Evolutionary conservation across 2,329 filamentous ascomycete species (phyloP), one percentile per base, ranked within the genome.

Genomic region (Cadophora gregata): DNA sequence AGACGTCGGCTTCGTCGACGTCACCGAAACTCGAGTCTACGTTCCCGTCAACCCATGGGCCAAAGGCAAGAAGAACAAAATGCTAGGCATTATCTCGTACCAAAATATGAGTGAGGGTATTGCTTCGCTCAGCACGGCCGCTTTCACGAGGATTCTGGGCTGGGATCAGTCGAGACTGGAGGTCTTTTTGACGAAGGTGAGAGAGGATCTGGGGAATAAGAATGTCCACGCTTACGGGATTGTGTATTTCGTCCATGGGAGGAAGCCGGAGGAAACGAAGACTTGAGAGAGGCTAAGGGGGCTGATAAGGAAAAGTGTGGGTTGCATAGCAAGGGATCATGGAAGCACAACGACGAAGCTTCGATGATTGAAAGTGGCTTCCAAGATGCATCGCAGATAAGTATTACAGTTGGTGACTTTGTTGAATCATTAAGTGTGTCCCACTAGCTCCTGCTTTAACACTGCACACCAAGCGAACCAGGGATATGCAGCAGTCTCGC

Each of bases 21-120:
- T 79, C 1, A 66, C 64, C 1, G 71, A 76, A 53, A 67, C 68
- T 10, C 68, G 67, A 1, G 65, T 74, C 55, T 86, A 83, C 72
- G 79, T 86, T 36, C 85, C 85, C 0, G 78, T 83, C 53, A 85
- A 84, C 25, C 77, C 78, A 2, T 88, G 86, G 86, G 78, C 85
- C 0, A 81, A 80, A 66, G 76, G 70, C 31, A 66, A 68, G 56
- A 66, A 69, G 31, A 64, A 62, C 31, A 69, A 66, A n/a, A n/a
- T 69, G 4, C 25, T 69, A 0, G 64, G 67, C 10, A 59, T 62
- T 10, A 66, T 68, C 25, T 62, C 55, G n/a, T 36, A 62, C 12
- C 69, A 72, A 50, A 71, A 70, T 59, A 10, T 69, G 59, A 42
- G 47, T 10, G 62, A 66, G 12, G 70, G 67, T 8, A 60, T 72